A percentile compares a stretch with the other conserved stretches of the same genome.
Evolutionary conservation across 768 basidiomycete genomes (phyloP).

Genomic region (Phlebiopsis gigantea): DNA sequence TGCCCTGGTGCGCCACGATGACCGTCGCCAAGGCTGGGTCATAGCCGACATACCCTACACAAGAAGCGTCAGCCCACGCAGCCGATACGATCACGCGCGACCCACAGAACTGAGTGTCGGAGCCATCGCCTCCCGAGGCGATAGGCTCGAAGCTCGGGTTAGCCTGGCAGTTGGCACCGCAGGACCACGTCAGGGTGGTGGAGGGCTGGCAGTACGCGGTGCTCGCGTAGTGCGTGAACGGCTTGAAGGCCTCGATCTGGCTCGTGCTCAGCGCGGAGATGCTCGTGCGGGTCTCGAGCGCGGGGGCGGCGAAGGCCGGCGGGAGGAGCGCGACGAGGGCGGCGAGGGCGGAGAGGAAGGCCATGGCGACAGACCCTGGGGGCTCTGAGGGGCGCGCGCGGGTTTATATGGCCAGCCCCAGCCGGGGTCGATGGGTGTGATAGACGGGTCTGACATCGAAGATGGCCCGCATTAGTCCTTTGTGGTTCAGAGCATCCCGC

Average conservation of each 20-base stretch:
- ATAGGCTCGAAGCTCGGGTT: constrained; percentile 42
- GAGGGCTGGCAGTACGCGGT: constrained; percentile 27
- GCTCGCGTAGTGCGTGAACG: constrained; percentile 27
- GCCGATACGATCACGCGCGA: neutral
- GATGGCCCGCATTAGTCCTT: too few relatives aligned
- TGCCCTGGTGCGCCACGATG: constrained; percentile 35
- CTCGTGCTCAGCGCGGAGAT: constrained; percentile 20
- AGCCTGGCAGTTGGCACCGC: constrained; percentile 37
- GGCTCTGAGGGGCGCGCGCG: neutral
- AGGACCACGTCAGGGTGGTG: constrained; percentile 23
- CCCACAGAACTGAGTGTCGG: constrained; percentile 25
- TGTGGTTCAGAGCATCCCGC: too few relatives aligned
- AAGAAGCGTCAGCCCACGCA: neutral
- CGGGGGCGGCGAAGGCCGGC: constrained; percentile 9
- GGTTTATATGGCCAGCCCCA: too few relatives aligned
- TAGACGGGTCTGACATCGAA: too few relatives aligned
- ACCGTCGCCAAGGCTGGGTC: constrained; percentile 32
- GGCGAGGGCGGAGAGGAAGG: neutral
- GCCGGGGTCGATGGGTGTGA: too few relatives aligned
- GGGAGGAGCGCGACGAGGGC: constrained; percentile 3
- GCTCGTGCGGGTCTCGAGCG: constrained; percentile 1
- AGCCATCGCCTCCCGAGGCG: constrained; percentile 45
- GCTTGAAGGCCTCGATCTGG: constrained; percentile 23
- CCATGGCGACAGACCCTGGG: neutral
- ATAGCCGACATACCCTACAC: constrained; percentile 50